A percentile compares a stretch with the other conserved stretches of the same genome.
Evolutionary conservation across 1,284 basidiomycete species (phyloP).

Genomic region (Cutaneotrichosporon sp.): DNA sequence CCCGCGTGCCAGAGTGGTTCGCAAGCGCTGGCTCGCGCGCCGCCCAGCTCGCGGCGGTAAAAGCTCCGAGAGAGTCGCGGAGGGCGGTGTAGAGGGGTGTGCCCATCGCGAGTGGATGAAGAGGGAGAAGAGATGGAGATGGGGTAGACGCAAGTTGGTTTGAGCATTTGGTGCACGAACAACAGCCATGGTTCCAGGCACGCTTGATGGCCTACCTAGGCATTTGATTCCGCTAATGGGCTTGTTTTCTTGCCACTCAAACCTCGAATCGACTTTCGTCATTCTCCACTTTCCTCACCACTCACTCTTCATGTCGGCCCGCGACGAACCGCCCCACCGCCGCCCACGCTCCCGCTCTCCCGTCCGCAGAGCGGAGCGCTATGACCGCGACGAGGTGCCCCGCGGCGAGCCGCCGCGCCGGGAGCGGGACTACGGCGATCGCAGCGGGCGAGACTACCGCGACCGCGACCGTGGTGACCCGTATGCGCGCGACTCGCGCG

Average conservation of each 20-base stretch:
- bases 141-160: no score
- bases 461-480: conserved; percentile 54
- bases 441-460: conserved; percentile 24
- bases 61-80: conserved; percentile 4
- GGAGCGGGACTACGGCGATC: conserved; percentile 11
- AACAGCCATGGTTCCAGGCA: not conserved
- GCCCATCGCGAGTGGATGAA: not conserved
- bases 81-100: conserved; percentile 12
- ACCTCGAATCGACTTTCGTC: not conserved
- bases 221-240: not conserved
- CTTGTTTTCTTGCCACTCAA: not conserved
- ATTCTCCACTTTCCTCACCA: not conserved
- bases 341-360: conserved; percentile 1
- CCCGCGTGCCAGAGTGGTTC: not conserved
- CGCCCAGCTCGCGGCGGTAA: conserved; percentile 2
- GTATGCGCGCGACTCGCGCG: conserved; percentile 35
- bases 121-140: not conserved
- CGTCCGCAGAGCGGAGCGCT: not conserved
- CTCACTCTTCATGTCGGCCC: not conserved
- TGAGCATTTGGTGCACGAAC: no score
- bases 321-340: not conserved
- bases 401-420: not conserved
- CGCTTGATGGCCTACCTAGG: not conserved
- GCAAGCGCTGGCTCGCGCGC: conserved; percentile 7
- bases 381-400: not conserved